phyloP scores from a whole-genome alignment of 1,139 yeast species.

The Kodamaea anthophila region DNA sequence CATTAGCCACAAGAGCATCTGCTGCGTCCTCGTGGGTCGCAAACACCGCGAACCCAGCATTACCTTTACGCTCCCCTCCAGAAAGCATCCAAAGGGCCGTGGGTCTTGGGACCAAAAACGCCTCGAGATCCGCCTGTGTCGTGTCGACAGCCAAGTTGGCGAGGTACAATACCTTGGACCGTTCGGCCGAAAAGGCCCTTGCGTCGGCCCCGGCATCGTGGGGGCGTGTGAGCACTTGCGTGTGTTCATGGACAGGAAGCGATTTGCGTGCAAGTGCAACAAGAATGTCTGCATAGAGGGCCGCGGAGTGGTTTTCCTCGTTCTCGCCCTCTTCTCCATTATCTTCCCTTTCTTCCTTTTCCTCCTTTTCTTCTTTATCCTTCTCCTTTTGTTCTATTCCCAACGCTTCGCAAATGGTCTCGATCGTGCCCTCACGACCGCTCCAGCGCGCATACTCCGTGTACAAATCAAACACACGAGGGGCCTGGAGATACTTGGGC shows the following conservation, averaged over 20 bases:
- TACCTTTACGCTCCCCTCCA: conserved; percentile 19
- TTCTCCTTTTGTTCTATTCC: conserved; percentile 28
- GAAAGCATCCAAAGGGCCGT: conserved; percentile 86
- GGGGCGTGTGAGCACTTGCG: conserved; percentile 61
- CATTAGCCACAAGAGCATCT: conserved; percentile 72
- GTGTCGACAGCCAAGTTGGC: conserved; percentile 78
- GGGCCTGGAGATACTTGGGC: conserved; percentile 72
- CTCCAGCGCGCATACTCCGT: conserved; percentile 73
- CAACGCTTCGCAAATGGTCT: conserved; percentile 53
- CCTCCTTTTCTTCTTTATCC: background rate
- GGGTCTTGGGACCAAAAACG: conserved; percentile 81
- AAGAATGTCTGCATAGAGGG: conserved; percentile 35
- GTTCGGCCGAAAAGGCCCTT: conserved; percentile 59
- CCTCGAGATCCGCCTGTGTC: conserved; percentile 85
- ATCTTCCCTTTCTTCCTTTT: background rate
- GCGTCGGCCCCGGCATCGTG: conserved; percentile 71
- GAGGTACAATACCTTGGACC: conserved; percentile 72
- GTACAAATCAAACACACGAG: conserved; percentile 70
- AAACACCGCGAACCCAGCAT: conserved; percentile 81
- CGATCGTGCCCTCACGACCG: conserved; percentile 24
- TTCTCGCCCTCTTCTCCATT: background rate
- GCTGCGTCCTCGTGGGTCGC: conserved; percentile 81
- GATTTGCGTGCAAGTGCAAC: conserved; percentile 50
- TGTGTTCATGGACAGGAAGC: conserved; percentile 46
- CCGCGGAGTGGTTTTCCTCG: background rate